Percentiles rank a stretch among this genome's conserved stretches.
Conservation (phyloP, 176 grass and related monocot genomes). For the Oryza officinalis region DNA sequence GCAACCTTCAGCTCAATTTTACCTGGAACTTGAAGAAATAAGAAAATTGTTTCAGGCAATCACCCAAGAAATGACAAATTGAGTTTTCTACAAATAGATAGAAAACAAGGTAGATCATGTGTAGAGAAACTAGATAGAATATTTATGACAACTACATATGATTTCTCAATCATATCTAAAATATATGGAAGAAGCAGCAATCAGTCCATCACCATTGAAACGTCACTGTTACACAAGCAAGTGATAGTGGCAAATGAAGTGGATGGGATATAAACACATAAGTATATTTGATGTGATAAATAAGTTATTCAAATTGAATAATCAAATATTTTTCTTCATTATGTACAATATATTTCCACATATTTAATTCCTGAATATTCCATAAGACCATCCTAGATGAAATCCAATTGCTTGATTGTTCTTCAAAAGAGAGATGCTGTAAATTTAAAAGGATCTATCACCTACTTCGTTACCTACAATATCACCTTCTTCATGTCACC, state of each 20-base stretch:
- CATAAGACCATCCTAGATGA: background rate
- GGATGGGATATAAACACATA: background rate
- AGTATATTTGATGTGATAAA: background rate
- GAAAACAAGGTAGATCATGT: background rate
- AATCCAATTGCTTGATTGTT: background rate
- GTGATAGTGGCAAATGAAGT: background rate
- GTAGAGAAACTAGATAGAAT: background rate
- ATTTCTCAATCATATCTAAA: background rate
- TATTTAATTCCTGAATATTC: too few relatives aligned
- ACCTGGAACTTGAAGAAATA: background rate
- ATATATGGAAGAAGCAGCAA: slow-evolving; percentile 5
- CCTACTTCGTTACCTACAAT: background rate
- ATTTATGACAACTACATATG: background rate
- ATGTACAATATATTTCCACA: background rate
- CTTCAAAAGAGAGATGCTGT: background rate
- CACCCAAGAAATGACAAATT: background rate
- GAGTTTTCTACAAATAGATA: background rate
- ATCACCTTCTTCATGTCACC: background rate
- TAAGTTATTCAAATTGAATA: background rate
- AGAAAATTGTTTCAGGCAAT: slow-evolving; percentile 17
- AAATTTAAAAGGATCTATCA: background rate
- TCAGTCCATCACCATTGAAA: background rate
- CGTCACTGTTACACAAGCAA: background rate
- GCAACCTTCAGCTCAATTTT: background rate
- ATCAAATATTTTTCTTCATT: background rate